These are phyloP conservation scores for Achlya hypogyna DNA, from an alignment of 352 stramenopile genomes.

Conservation along the genomic window DNA sequence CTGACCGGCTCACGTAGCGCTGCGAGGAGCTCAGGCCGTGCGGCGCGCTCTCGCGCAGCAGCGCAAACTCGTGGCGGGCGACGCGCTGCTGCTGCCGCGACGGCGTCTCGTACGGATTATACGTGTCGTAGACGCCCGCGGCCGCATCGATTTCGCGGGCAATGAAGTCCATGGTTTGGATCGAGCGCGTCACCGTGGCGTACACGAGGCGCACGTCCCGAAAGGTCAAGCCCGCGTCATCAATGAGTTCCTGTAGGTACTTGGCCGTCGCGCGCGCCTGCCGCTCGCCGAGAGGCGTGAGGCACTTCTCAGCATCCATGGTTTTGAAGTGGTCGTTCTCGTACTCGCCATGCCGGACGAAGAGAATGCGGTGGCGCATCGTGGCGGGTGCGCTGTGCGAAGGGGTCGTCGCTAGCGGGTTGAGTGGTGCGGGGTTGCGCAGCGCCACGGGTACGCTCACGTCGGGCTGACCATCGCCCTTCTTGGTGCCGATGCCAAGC, in stretches of 20 bases:
- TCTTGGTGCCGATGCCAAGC: background rate
- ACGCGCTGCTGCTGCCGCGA: conserved; percentile 3
- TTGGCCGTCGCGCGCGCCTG: conserved; percentile 45
- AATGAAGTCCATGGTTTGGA: conserved; percentile 57
- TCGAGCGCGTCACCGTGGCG: conserved; percentile 46
- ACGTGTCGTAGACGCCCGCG: conserved; percentile 12
- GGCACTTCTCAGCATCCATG: conserved; percentile 55
- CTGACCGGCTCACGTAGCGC: conserved; percentile 3
- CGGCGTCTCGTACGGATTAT: conserved; percentile 12
- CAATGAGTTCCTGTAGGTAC: conserved; percentile 41
- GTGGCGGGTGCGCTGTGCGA: background rate
- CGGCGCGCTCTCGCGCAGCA: conserved; percentile 10
- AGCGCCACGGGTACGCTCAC: background rate
- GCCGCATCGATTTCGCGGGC: conserved; percentile 32
- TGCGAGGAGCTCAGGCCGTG: background rate
- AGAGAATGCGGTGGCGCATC: conserved; percentile 8
- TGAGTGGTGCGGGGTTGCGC: background rate
- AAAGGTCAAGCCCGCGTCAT: conserved; percentile 18
- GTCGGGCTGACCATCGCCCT: background rate
- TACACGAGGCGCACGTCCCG: conserved; percentile 55
- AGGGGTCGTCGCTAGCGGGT: background rate
- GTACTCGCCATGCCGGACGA: conserved; percentile 66
- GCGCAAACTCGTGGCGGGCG: conserved; percentile 11
- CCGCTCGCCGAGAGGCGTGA: conserved; percentile 48
- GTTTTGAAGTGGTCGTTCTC: conserved; percentile 82